Evolutionary conservation across 805 yeast genomes (phyloP), one percentile per base, ranked within the genome.

Genomic region (Lipomyces yamanashiensis): DNA sequence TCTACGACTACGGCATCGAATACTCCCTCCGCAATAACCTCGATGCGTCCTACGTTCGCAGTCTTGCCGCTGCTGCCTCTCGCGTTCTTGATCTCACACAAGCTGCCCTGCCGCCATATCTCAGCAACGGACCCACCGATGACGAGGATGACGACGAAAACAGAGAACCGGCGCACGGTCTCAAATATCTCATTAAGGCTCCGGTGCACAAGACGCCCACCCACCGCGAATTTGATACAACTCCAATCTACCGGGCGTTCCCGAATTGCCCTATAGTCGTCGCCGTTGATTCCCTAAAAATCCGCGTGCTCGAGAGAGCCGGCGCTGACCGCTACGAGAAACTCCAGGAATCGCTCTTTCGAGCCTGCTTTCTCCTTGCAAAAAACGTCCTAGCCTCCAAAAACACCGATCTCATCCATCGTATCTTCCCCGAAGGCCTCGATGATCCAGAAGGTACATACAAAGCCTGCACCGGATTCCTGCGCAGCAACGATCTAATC

Each of bases 291-390:
- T 28, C 23, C 19, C 37, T 57, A 15, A 19, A 23, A 15, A 52
- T 28, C 7, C 48, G 48, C 7, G 58, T 52, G 4, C 17, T 15
- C 13, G 53, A 37, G 10, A 47, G 48, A 19, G 44, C 50, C 1
- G 59, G 59, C 28, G 17, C 41, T 12, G 28, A 23, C 34, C 51
- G 54, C 15, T 49, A 48, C 53, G 58, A 59, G 15, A 50, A 44
- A 23, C 48, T 59, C 10, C 45, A 52, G n/a, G 62, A 59, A 41
- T 44, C 51, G 6, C 36, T 59, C 15, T 52, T 43, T 19, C 62
- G 62, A 7, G n/a, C 41, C 8, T 52, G 62, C 54, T 59, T 59
- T 17, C 37, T 43, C 15, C n/a, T 59, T 10, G 62, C 62, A 10
- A 59, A 52, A 41, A 39, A n/a, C 19, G 39, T 39, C 4, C 15